Evolutionary conservation across 2,329 filamentous ascomycete species (phyloP).

Genomic region (Cryphonectria naterciae): DNA sequence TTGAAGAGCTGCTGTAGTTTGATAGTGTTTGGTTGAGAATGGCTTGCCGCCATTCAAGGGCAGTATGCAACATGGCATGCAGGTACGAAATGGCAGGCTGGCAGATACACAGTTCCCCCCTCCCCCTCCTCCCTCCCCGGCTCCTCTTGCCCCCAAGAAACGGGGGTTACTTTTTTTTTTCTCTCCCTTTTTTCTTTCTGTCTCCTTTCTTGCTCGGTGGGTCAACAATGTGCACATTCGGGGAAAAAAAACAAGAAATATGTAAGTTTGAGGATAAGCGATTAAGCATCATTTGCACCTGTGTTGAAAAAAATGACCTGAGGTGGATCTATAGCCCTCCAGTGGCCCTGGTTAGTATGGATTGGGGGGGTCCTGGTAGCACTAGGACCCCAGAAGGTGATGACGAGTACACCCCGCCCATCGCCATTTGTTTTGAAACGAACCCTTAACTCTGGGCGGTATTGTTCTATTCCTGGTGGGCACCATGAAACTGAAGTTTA

Average conservation of each 20-base stretch:
- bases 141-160: not conserved
- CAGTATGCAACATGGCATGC: not conserved
- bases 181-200: too few relatives aligned
- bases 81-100: not conserved
- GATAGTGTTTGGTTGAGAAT: not conserved
- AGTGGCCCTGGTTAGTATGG: not conserved
- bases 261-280: not conserved
- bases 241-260: not conserved
- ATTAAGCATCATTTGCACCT: not conserved
- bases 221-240: not conserved
- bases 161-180: too few relatives aligned
- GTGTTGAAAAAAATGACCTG: not conserved
- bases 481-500: not conserved
- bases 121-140: too few relatives aligned
- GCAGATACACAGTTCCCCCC: too few relatives aligned
- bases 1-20: not conserved
- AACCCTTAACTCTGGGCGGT: not conserved
- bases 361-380: too few relatives aligned
- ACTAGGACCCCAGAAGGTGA: constrained; percentile 5
- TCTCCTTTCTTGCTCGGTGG: too few relatives aligned
- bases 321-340: not conserved
- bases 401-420: constrained; percentile 21
- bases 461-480: not conserved
- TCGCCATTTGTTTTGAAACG: constrained; percentile 28
- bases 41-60: not conserved